Percentiles rank a stretch among this genome's conserved stretches.
Conservation (phyloP, 1,284 basidiomycete species). For the Tilletia horrida region DNA sequence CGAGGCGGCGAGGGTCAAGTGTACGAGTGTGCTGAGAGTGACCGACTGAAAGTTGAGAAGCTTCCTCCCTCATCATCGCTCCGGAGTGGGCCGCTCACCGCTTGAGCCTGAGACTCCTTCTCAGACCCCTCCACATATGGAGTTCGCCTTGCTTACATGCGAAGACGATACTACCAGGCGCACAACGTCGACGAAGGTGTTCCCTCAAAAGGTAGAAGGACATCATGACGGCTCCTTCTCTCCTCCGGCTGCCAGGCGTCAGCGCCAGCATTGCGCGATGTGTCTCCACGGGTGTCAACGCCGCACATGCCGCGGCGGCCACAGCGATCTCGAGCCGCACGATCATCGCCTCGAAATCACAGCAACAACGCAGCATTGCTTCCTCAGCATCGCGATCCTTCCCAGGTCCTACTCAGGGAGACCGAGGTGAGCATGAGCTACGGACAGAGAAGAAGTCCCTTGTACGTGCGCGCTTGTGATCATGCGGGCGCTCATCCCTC, state of each 20-base stretch:
- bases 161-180: too few relatives aligned
- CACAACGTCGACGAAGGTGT: too few relatives aligned
- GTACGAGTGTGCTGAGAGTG: too few relatives aligned
- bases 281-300: not conserved
- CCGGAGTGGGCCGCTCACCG: too few relatives aligned
- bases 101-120: too few relatives aligned
- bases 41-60: too few relatives aligned
- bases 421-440: constrained; percentile 1
- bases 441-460: not conserved
- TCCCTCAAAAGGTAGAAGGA: not conserved
- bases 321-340: not conserved
- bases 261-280: not conserved
- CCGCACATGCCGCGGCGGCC: not conserved
- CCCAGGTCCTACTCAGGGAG: constrained; percentile 4
- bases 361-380: not conserved
- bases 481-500: not conserved
- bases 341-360: not conserved
- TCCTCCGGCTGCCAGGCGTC: not conserved
- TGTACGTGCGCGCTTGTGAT: not conserved
- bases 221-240: constrained; percentile 2
- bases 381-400: not conserved
- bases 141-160: too few relatives aligned
- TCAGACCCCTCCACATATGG: too few relatives aligned
- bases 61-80: too few relatives aligned
- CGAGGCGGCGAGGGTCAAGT: too few relatives aligned